Base-by-base conservation (phyloP, 306 rosid genomes). In the Prosopis cineraria region DNA sequence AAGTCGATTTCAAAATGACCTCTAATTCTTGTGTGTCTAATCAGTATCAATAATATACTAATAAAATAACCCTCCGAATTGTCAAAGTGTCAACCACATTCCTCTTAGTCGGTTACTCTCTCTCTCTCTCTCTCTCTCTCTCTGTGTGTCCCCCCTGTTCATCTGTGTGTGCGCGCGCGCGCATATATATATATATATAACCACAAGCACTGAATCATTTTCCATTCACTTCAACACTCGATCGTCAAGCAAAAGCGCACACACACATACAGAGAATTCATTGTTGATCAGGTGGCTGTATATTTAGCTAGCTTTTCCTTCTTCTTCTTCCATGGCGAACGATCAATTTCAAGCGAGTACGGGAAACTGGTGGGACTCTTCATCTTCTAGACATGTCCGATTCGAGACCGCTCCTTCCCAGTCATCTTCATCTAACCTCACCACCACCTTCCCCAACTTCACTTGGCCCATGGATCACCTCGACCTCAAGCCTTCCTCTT, bases 321-420 rank as follows among this genome's bases (percentile, higher is more conserved):
- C 56, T 50, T 50, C 20, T 55, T 55, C 63, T 56, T 56, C 79
- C 74, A 94, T 94, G 98, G 96, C 96, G 52, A 96, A 92, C 48
- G 97, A 94, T 11, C 86, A 82, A 64, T 94, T 82, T 80, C 94
- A 87, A 37, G 80, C 85, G 33, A n/a, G n/a, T n/a, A 87, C 84
- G 72, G 98, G 88, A 39, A 92, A 90, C 78, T 92, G 97, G 96
- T 94, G 98, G 98, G 95, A 94, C 41, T 75, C 93, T 36, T 75
- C 93, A 19, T 72, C 91, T 29, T 29, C 39, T 3, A 70, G 90
- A 76, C 84, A 84, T 78, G 80, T 36, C 48, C 83, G 96, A 69
- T 93, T 77, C 67, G 97, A 91, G 30, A 85, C 89, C n/a, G 90
- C 88, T 8, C 81, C 90, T 47, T 83, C 92, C 10, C 85, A 85